Conservation (phyloP, 1,284 basidiomycete genomes). For the Rhodotorula sp. region DNA sequence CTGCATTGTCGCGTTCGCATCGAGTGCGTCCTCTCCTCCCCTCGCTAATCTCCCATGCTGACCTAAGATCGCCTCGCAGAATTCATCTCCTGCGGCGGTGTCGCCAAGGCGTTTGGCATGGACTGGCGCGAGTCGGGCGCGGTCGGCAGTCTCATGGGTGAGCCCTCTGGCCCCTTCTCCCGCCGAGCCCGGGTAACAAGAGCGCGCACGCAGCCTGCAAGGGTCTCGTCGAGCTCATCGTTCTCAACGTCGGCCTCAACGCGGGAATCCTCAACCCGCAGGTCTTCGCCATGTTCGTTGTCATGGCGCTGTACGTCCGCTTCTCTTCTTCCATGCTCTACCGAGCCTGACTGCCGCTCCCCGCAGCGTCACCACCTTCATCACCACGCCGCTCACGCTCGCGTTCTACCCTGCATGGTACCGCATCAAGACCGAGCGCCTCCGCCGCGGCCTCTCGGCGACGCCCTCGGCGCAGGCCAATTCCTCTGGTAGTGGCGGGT, state of each 20-base stretch:
- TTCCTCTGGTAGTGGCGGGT: not conserved
- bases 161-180: not conserved
- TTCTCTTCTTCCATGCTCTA: not conserved
- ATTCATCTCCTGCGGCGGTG: slow-evolving; percentile 66
- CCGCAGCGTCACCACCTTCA: slow-evolving; percentile 49
- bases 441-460: slow-evolving; percentile 25
- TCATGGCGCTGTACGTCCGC: slow-evolving; percentile 49
- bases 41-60: too few species aligned
- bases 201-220: slow-evolving; percentile 38
- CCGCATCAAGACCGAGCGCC: slow-evolving; percentile 42
- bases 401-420: slow-evolving; percentile 51
- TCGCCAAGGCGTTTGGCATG: slow-evolving; percentile 69
- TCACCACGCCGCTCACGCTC: slow-evolving; percentile 53
- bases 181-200: not conserved
- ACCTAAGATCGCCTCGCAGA: slow-evolving; percentile 59
- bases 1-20: slow-evolving; percentile 73
- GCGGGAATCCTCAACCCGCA: slow-evolving; percentile 72
- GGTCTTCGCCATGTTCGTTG: slow-evolving; percentile 74
- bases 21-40: slow-evolving; percentile 53
- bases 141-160: slow-evolving; percentile 87
- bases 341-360: not conserved
- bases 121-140: slow-evolving; percentile 76
- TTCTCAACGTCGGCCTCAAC: slow-evolving; percentile 83
- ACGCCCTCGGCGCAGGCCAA: slow-evolving; percentile 50
- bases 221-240: slow-evolving; percentile 63